Percentiles rank a stretch among this genome's conserved stretches.
These are phyloP conservation scores for Geranomyces michiganensis DNA, from an alignment of 192 early-diverging fungal species.

Conservation along the genomic window DNA sequence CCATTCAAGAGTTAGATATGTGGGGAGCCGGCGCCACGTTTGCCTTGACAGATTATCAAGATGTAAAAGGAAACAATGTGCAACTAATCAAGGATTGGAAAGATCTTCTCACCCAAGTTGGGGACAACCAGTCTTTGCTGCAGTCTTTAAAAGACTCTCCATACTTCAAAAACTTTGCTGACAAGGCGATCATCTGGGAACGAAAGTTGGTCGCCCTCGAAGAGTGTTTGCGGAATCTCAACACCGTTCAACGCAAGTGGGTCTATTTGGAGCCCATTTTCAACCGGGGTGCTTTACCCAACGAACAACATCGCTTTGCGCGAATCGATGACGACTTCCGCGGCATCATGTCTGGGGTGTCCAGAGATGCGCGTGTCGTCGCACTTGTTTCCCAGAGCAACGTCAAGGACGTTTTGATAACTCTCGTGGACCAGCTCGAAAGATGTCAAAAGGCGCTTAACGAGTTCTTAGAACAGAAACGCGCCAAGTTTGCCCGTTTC, in stretches of 20 bases:
- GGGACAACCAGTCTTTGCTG: conserved; percentile 62
- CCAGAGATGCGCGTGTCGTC: conserved; percentile 46
- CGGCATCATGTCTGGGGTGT: conserved; percentile 44
- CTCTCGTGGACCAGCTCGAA: conserved; percentile 60
- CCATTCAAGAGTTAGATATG: conserved; percentile 60
- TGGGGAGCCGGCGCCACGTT: conserved; percentile 59
- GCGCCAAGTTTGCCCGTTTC: conserved; percentile 55
- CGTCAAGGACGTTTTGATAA: conserved; percentile 43
- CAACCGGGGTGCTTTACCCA: conserved; percentile 55
- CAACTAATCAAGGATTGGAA: conserved; percentile 63
- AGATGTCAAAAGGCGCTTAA: conserved; percentile 64
- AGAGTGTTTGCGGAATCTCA: conserved; percentile 53
- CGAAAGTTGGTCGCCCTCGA: conserved; percentile 52
- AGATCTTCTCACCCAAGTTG: conserved; percentile 60
- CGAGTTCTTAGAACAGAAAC: conserved; percentile 60
- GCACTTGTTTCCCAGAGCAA: conserved; percentile 47
- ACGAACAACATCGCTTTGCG: conserved; percentile 52
- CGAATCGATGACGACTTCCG: conserved; percentile 59
- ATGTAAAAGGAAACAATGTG: conserved; percentile 48
- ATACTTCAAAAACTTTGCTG: conserved; percentile 60
- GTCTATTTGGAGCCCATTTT: conserved; percentile 68
- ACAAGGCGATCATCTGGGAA: conserved; percentile 56
- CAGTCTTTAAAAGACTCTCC: conserved; percentile 62
- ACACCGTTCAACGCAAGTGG: conserved; percentile 59
- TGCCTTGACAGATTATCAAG: conserved; percentile 53